Evolutionary conservation across 805 yeast genomes (phyloP).

Genomic region (Zygoascus biomembranicola): DNA sequence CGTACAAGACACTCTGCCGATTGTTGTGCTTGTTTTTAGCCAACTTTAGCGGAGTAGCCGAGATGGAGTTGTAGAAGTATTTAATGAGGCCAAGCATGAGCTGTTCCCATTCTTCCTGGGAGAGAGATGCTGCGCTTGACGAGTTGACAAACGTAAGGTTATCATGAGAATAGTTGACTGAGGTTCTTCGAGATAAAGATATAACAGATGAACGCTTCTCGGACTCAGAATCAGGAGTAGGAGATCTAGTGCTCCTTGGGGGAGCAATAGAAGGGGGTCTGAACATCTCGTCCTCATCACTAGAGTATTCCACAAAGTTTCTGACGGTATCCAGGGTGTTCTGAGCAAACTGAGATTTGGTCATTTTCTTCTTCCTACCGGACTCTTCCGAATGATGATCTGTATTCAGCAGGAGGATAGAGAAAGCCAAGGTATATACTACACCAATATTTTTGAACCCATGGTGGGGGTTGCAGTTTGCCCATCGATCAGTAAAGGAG

Average conservation of each 20-base stretch:
- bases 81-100: conserved; percentile 13
- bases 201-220: background rate
- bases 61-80: conserved; percentile 18
- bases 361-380: conserved; percentile 24
- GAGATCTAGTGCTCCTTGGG: background rate
- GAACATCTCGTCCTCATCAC: conserved; percentile 7
- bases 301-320: conserved; percentile 6
- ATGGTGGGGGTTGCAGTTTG: conserved; percentile 38
- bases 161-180: background rate
- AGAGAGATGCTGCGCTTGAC: background rate
- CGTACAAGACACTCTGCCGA: background rate
- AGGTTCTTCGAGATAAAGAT: background rate
- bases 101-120: conserved; percentile 17
- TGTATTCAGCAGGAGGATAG: conserved; percentile 65
- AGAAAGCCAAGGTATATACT: conserved; percentile 63
- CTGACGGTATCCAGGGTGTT: conserved; percentile 17
- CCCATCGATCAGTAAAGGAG: conserved; percentile 59
- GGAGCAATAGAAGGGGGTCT: background rate
- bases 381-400: conserved; percentile 54
- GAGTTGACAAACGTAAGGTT: background rate
- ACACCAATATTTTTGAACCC: conserved; percentile 45
- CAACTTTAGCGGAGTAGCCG: conserved; percentile 16
- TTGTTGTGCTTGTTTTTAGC: conserved; percentile 4
- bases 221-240: background rate
- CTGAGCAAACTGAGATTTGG: conserved; percentile 28